phyloP scores from a whole-genome alignment of 305 asterid species.

The Plantago coronopus region DNA sequence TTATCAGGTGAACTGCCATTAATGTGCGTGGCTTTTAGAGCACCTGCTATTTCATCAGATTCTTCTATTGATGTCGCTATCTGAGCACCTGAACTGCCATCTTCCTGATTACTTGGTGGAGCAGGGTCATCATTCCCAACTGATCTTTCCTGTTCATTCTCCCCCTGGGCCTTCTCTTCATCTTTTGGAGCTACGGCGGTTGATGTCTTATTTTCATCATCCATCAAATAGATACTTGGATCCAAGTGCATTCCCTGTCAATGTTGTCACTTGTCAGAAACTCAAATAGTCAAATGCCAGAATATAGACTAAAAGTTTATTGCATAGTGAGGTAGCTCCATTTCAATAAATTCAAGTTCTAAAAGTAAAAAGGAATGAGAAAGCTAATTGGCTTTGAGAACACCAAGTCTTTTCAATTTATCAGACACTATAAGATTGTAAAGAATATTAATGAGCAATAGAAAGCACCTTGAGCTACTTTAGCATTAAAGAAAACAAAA shows the following conservation, averaged over 20 bases:
- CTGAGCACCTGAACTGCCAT: conserved; percentile 27
- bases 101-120: conserved; percentile 28
- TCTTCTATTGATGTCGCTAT: conserved; percentile 27
- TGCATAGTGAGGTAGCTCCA: too few species aligned
- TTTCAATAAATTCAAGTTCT: too few species aligned
- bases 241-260: conserved; percentile 95
- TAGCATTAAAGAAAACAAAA: neutral
- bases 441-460: neutral
- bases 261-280: conserved; percentile 18
- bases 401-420: conserved; percentile 6
- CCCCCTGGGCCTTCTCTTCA: conserved; percentile 39
- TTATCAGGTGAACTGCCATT: conserved; percentile 32
- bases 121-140: conserved; percentile 29
- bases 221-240: conserved; percentile 95
- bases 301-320: neutral
- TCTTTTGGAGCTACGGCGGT: conserved; percentile 40
- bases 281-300: conserved; percentile 16
- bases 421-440: neutral
- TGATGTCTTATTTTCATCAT: conserved; percentile 68
- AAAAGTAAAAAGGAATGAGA: neutral
- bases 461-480: neutral
- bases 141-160: conserved; percentile 36
- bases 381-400: neutral
- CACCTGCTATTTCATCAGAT: conserved; percentile 38
- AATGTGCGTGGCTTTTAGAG: conserved; percentile 45